These are phyloP conservation scores for Yamadazyma blattariae DNA, from an alignment of 1,139 yeast species.

Conservation along the genomic window DNA sequence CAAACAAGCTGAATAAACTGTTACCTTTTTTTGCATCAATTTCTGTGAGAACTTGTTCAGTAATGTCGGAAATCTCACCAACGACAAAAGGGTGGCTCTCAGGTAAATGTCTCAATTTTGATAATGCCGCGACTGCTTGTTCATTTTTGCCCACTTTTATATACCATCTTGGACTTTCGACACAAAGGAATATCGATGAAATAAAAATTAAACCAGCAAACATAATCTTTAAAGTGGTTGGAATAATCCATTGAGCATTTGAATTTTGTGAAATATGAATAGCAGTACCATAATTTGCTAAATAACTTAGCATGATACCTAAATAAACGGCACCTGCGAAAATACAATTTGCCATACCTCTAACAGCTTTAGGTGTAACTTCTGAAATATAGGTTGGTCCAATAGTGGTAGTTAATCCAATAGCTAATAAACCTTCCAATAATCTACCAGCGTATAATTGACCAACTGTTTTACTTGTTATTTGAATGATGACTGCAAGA, in stretches of 20 bases:
- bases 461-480: conserved; percentile 41
- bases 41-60: conserved; percentile 42
- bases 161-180: conserved; percentile 49
- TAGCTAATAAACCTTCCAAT: conserved; percentile 48
- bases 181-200: conserved; percentile 32
- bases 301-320: conserved; percentile 53
- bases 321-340: conserved; percentile 56
- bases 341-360: conserved; percentile 50
- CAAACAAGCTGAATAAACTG: conserved; percentile 18
- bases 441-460: conserved; percentile 55
- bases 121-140: conserved; percentile 32
- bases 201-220: conserved; percentile 42
- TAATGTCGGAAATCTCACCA: conserved; percentile 52
- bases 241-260: conserved; percentile 37
- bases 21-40: conserved; percentile 24
- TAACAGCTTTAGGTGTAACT: conserved; percentile 49
- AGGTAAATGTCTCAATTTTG: conserved; percentile 49
- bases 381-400: conserved; percentile 57
- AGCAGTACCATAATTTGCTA: conserved; percentile 43
- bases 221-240: conserved; percentile 36
- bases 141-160: conserved; percentile 36
- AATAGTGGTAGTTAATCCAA: conserved; percentile 56
- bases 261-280: conserved; percentile 28
- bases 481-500: conserved; percentile 46
- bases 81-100: conserved; percentile 49